Evolutionary conservation across 1,139 yeast genomes (phyloP).

Genomic region (Geotrichum carabidarum): DNA sequence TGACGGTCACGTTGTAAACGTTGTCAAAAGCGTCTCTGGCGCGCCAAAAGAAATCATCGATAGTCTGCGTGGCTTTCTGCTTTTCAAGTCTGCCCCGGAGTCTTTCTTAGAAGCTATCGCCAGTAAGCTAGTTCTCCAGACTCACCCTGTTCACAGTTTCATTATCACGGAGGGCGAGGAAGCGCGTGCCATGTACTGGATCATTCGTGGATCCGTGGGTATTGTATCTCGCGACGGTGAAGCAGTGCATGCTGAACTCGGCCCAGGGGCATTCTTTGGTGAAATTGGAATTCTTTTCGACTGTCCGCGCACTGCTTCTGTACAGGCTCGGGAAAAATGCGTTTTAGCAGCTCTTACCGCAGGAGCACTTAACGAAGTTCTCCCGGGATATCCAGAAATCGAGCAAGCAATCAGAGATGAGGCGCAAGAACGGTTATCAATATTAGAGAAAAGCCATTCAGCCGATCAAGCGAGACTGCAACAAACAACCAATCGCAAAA

Average conservation of each 20-base stretch:
- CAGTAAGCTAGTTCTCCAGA: constrained; percentile 52
- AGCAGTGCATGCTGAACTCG: constrained; percentile 62
- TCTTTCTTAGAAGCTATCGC: constrained; percentile 58
- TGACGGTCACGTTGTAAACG: neutral
- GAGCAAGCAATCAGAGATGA: constrained; percentile 70
- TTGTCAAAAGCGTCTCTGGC: neutral
- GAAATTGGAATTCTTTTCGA: constrained; percentile 73
- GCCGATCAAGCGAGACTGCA: neutral
- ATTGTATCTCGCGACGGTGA: constrained; percentile 75
- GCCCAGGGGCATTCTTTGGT: constrained; percentile 68
- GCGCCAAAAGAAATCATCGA: constrained; percentile 43
- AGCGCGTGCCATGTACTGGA: constrained; percentile 77
- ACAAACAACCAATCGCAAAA: neutral
- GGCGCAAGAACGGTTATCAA: constrained; percentile 68
- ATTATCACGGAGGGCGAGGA: constrained; percentile 68
- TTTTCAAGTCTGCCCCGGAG: constrained; percentile 61
- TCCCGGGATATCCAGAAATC: constrained; percentile 57
- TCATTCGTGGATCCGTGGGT: constrained; percentile 64
- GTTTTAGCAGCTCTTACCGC: constrained; percentile 63
- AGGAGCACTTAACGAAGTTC: constrained; percentile 54
- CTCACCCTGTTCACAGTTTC: constrained; percentile 61
- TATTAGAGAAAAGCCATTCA: constrained; percentile 55
- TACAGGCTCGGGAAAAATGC: constrained; percentile 64
- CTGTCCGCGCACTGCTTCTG: constrained; percentile 74
- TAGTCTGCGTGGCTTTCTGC: constrained; percentile 52